phyloP scores from a whole-genome alignment of 2,329 filamentous ascomycete species.

The Zymoseptoria brevis region DNA sequence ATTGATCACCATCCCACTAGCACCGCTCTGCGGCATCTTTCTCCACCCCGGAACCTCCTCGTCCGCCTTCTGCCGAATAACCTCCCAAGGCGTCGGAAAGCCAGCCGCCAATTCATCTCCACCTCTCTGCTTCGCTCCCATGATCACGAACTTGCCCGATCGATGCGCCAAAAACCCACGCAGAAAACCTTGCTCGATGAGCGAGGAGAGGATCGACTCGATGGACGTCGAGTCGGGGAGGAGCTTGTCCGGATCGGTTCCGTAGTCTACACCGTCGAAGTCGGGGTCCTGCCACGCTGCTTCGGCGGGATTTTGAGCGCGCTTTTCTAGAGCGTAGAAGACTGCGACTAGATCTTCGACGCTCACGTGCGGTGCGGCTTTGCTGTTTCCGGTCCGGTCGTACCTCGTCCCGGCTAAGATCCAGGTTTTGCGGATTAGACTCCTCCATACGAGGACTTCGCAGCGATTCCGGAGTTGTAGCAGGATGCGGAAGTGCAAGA shows the following conservation, averaged over 20 bases:
- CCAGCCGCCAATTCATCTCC: slow-evolving; percentile 57
- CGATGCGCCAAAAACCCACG: slow-evolving; percentile 77
- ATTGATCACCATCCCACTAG: slow-evolving; percentile 50
- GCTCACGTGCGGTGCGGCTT: slow-evolving; percentile 63
- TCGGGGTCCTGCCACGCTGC: slow-evolving; percentile 40
- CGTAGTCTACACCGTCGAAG: slow-evolving; percentile 31
- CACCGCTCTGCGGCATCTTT: slow-evolving; percentile 28
- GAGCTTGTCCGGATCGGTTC: slow-evolving; percentile 3
- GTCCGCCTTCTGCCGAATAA: slow-evolving; percentile 53
- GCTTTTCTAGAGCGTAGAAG: slow-evolving; percentile 58
- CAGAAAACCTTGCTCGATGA: slow-evolving; percentile 73
- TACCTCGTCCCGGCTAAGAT: slow-evolving; percentile 64
- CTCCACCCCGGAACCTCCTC: slow-evolving; percentile 66
- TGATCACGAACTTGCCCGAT: slow-evolving; percentile 70
- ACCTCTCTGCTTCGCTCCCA: slow-evolving; percentile 55
- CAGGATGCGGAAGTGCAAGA: slow-evolving; percentile 66
- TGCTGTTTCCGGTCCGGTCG: slow-evolving; percentile 33
- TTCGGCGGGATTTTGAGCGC: slow-evolving; percentile 25
- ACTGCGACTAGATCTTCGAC: slow-evolving; percentile 59
- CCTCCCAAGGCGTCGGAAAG: slow-evolving; percentile 67
- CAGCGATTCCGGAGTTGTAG: slow-evolving; percentile 69
- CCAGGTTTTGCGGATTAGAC: slow-evolving; percentile 69
- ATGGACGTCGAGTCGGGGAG: slow-evolving; percentile 46
- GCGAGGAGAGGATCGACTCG: slow-evolving; percentile 65
- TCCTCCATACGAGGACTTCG: slow-evolving; percentile 76